phyloP scores from a whole-genome alignment of 129 eudicot species.

The Pseudognaphalium luteoalbum region DNA sequence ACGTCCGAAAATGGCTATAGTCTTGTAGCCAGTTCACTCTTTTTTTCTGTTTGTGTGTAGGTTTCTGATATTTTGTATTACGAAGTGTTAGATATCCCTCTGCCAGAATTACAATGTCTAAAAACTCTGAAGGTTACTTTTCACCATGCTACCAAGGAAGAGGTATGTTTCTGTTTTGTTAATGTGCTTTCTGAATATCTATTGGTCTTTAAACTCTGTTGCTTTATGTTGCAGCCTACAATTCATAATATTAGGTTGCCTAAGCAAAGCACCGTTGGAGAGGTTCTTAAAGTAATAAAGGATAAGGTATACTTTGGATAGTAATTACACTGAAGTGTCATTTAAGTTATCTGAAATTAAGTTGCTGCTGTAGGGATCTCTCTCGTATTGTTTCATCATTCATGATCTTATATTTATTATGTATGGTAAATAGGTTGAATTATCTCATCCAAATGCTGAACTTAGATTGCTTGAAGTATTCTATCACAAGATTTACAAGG shows the following conservation, averaged over 20 bases:
- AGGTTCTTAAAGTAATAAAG: constrained; percentile 84
- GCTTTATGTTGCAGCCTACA: constrained; percentile 49
- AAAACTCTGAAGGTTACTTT: constrained; percentile 92
- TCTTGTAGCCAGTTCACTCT: not conserved
- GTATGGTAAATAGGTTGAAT: constrained; percentile 57
- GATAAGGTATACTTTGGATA: constrained; percentile 52
- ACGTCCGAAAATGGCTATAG: not conserved
- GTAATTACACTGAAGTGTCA: not conserved
- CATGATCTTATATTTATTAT: not conserved
- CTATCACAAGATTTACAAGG: constrained; percentile 99
- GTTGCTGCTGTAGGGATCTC: not conserved
- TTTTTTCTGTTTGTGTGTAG: constrained; percentile 36
- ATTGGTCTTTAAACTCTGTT: constrained; percentile 7
- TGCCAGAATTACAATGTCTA: constrained; percentile 87
- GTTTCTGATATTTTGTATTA: constrained; percentile 86
- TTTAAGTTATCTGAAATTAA: not conserved
- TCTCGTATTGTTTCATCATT: not conserved
- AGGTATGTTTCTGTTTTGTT: constrained; percentile 47
- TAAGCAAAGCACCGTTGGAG: constrained; percentile 94
- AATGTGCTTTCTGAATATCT: constrained; percentile 3
- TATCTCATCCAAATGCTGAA: constrained; percentile 84
- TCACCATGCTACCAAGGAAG: constrained; percentile 84
- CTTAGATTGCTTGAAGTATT: constrained; percentile 97
- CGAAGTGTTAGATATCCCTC: constrained; percentile 93
- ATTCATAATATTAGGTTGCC: constrained; percentile 87